Evolutionary conservation across 116 monocot genomes (phyloP).

Genomic region (Iris pallida): DNA sequence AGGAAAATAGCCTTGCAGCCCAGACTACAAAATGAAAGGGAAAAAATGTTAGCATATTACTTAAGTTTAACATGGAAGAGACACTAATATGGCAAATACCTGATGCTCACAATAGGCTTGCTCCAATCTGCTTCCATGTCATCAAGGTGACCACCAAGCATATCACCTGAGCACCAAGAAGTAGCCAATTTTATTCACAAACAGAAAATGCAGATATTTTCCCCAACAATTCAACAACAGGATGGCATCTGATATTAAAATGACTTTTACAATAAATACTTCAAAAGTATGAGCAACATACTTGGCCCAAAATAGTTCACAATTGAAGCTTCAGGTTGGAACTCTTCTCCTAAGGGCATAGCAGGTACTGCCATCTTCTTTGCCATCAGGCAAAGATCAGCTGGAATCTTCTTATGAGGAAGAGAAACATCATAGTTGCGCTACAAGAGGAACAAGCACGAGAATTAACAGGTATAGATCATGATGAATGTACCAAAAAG

Average conservation of each 20-base stretch:
- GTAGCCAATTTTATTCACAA: background rate
- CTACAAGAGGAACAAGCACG: conserved; percentile 29
- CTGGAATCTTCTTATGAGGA: conserved; percentile 78
- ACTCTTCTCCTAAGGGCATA: conserved; percentile 71
- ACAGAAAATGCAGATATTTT: background rate
- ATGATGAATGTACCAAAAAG: background rate
- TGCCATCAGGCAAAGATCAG: conserved; percentile 56
- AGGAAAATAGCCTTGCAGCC: conserved; percentile 95
- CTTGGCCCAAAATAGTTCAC: conserved; percentile 95
- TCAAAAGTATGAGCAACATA: conserved; percentile 18
- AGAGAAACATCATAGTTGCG: conserved; percentile 81
- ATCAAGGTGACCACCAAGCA: conserved; percentile 96
- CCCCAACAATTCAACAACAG: background rate
- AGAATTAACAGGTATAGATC: background rate
- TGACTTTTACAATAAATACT: too few relatives aligned
- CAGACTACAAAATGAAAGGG: conserved; percentile 43
- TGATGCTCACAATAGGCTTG: conserved; percentile 97
- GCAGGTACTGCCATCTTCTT: conserved; percentile 87
- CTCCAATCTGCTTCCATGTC: conserved; percentile 99
- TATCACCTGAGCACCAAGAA: conserved; percentile 70
- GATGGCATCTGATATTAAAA: too few relatives aligned
- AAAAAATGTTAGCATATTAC: background rate
- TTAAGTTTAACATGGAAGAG: background rate
- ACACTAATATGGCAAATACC: conserved; percentile 28
- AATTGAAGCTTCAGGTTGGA: conserved; percentile 89